phyloP scores from a whole-genome alignment of 225 moss, liverwort and hornwort species.

The Pseudisothecium myosuroides region DNA sequence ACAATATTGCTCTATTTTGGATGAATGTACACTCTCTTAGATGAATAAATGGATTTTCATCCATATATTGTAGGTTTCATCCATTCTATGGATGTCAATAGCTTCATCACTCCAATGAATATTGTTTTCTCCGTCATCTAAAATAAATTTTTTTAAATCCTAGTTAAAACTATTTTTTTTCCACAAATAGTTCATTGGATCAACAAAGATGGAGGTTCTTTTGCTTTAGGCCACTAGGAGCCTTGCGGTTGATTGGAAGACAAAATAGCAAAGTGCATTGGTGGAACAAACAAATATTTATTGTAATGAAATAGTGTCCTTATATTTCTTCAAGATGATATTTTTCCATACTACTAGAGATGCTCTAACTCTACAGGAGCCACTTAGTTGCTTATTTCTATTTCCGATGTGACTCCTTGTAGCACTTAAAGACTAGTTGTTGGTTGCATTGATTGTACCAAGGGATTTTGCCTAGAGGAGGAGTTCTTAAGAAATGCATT shows the following conservation, averaged over 20 bases:
- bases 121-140: too few species aligned
- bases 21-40: too few species aligned
- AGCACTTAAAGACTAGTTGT: not conserved
- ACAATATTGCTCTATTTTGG: too few species aligned
- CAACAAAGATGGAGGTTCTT: not conserved
- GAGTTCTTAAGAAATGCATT: too few species aligned
- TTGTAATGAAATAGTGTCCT: not conserved
- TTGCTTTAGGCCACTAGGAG: not conserved
- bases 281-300: not conserved
- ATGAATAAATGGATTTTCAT: too few species aligned
- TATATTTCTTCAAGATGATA: not conserved
- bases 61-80: too few species aligned
- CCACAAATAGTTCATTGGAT: too few species aligned
- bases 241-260: not conserved
- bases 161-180: too few species aligned
- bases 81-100: too few species aligned
- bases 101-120: too few species aligned
- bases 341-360: not conserved
- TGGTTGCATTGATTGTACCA: not conserved
- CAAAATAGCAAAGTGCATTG: not conserved
- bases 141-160: too few species aligned
- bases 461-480: accelerated
- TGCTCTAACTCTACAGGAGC: not conserved
- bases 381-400: not conserved
- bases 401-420: accelerated